These are phyloP conservation scores for Salix purpurea DNA, from an alignment of 345 rosid genomes.

Conservation along the genomic window DNA sequence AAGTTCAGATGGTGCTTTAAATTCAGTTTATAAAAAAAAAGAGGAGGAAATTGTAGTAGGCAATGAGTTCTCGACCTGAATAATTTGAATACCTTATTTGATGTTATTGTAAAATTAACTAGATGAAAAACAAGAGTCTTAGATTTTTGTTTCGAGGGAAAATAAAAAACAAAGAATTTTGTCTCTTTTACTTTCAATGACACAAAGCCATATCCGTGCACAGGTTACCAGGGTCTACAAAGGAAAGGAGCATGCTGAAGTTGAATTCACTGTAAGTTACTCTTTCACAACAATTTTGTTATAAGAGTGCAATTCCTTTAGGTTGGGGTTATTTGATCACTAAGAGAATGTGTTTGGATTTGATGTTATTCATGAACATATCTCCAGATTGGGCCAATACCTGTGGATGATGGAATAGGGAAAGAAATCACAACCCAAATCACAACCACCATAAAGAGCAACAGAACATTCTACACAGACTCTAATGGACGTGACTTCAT, in stretches of 20 bases:
- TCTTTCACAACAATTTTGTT: slow-evolving; percentile 11
- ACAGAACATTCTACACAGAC: slow-evolving; percentile 78
- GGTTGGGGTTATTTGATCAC: neutral
- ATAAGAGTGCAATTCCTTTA: neutral
- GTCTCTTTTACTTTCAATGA: slow-evolving; percentile 10
- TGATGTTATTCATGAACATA: slow-evolving; percentile 15
- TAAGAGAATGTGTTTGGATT: slow-evolving; percentile 8
- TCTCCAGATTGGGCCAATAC: slow-evolving; percentile 86
- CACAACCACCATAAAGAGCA: slow-evolving; percentile 71
- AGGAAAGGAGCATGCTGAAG: slow-evolving; percentile 81
- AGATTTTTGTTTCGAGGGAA: neutral
- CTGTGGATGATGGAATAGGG: slow-evolving; percentile 77
- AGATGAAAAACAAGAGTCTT: neutral
- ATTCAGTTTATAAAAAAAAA: too few species aligned
- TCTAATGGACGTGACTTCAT: slow-evolving; percentile 95
- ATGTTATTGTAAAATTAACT: neutral
- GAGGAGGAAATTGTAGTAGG: too few species aligned
- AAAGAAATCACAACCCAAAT: slow-evolving; percentile 74
- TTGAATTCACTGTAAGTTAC: slow-evolving; percentile 81
- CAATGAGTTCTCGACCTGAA: too few species aligned
- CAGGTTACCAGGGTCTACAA: slow-evolving; percentile 84
- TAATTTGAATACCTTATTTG: neutral
- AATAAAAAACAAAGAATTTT: too few species aligned
- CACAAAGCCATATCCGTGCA: slow-evolving; percentile 10
- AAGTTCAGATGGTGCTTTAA: too few species aligned